Conservation (phyloP, 2,329 filamentous ascomycete species). For the Talaromyces sp. region DNA sequence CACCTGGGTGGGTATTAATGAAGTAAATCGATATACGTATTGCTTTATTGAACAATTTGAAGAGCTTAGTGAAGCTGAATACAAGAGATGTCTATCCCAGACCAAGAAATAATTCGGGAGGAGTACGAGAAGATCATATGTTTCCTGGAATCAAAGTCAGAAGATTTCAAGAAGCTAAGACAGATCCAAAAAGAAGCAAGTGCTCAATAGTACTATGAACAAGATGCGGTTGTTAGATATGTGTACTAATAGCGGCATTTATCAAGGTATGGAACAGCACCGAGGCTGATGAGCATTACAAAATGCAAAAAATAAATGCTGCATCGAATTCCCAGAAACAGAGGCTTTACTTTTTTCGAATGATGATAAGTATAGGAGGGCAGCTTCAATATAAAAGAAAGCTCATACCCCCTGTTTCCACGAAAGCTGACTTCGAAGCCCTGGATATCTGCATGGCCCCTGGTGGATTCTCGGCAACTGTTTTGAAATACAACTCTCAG, state of each 20-base stretch:
- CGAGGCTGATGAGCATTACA: not conserved
- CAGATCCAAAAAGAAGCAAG: not conserved
- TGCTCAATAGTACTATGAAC: too few relatives aligned
- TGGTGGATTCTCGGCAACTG: not conserved
- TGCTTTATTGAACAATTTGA: too few relatives aligned
- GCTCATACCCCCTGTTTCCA: not conserved
- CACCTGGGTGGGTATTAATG: not conserved
- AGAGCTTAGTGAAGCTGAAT: not conserved
- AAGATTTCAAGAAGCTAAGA: not conserved
- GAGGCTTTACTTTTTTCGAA: not conserved
- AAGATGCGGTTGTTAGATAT: not conserved
- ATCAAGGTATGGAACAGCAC: not conserved
- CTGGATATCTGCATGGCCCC: conserved; percentile 9
- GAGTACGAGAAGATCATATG: not conserved
- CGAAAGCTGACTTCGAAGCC: not conserved
- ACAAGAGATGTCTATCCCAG: not conserved
- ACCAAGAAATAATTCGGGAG: not conserved
- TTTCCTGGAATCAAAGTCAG: not conserved
- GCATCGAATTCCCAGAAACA: not conserved
- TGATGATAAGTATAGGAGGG: conserved; percentile 1
- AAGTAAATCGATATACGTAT: too few relatives aligned
- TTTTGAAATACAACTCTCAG: not conserved
- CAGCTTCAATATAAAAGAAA: not conserved
- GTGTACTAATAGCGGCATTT: not conserved
- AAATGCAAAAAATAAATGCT: not conserved